These are phyloP conservation scores for Hansfordia pulvinata DNA, from an alignment of 2,329 filamentous ascomycete species.

Conservation along the genomic window DNA sequence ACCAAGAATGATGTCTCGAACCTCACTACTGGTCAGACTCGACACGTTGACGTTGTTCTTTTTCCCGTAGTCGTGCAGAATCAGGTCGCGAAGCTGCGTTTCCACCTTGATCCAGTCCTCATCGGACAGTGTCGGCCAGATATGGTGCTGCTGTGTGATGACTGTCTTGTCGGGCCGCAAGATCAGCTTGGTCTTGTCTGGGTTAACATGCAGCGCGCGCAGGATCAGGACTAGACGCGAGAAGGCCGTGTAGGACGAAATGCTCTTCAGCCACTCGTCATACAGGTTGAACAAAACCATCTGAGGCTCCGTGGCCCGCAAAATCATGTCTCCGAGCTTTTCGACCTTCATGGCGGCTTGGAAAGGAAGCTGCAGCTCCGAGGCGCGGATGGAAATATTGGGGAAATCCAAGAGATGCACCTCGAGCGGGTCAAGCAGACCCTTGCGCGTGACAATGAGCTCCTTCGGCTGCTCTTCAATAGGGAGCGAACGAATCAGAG, in stretches of 20 bases:
- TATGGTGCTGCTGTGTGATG: slow-evolving; percentile 96
- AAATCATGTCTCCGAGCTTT: slow-evolving; percentile 97
- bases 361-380: slow-evolving; percentile 93
- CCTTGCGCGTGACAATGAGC: slow-evolving; percentile 94
- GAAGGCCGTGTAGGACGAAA: slow-evolving; percentile 97
- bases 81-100: slow-evolving; percentile 85
- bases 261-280: slow-evolving; percentile 96
- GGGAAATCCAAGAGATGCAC: slow-evolving; percentile 97
- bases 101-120: slow-evolving; percentile 99
- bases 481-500: slow-evolving; percentile 84
- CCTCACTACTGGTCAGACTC: slow-evolving; percentile 90
- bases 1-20: slow-evolving; percentile 94
- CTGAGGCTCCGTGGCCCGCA: slow-evolving; percentile 95
- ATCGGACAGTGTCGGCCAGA: slow-evolving; percentile 88
- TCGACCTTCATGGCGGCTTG: slow-evolving; percentile 99
- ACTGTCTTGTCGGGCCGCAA: slow-evolving; percentile 94
- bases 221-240: slow-evolving; percentile 88
- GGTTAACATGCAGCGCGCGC: slow-evolving; percentile 90
- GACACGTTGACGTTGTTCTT: slow-evolving; percentile 99
- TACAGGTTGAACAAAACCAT: slow-evolving; percentile 99
- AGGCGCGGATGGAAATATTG: slow-evolving; percentile 96
- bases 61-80: slow-evolving; percentile 97
- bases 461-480: slow-evolving; percentile 99
- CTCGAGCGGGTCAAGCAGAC: slow-evolving; percentile 89
- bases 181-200: slow-evolving; percentile 94